Conservation (phyloP, 1,139 yeast genomes). For the Geotrichum carabidarum region DNA sequence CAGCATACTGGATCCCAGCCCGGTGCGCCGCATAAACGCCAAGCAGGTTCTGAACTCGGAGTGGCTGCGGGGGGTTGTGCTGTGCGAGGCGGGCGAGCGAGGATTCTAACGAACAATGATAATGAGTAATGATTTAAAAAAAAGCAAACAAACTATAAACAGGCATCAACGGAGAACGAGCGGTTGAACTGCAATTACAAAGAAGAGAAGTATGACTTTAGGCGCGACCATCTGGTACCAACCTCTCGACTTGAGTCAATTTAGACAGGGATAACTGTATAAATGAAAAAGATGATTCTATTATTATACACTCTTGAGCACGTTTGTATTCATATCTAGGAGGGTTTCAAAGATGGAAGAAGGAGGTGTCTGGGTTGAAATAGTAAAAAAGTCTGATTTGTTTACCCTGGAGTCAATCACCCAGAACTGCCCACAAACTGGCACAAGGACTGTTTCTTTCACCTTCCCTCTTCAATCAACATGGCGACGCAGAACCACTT, state of each 20-base stretch:
- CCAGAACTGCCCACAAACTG: too few species aligned
- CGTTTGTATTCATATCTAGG: too few species aligned
- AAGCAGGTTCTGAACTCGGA: conserved; percentile 85
- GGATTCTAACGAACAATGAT: conserved; percentile 25
- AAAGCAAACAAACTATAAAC: background rate
- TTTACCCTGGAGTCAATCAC: too few species aligned
- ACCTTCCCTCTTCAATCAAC: too few species aligned
- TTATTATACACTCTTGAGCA: too few species aligned
- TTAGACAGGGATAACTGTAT: conserved; percentile 16
- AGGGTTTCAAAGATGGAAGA: too few species aligned
- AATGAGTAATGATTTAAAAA: background rate
- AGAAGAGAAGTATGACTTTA: background rate
- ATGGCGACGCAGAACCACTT: too few species aligned
- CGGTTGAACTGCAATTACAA: background rate
- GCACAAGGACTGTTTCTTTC: too few species aligned
- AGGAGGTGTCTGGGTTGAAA: too few species aligned
- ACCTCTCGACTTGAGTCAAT: conserved; percentile 13
- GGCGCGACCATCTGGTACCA: conserved; percentile 5
- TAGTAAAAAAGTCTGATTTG: too few species aligned
- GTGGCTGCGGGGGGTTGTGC: conserved; percentile 86
- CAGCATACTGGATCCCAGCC: conserved; percentile 86
- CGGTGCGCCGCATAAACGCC: conserved; percentile 77
- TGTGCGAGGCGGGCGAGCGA: conserved; percentile 62
- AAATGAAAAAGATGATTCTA: background rate
- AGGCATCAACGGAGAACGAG: background rate